These are phyloP conservation scores for Penicillium psychrofluorescens DNA, from an alignment of 495 filamentous ascomycete species.

Conservation along the genomic window DNA sequence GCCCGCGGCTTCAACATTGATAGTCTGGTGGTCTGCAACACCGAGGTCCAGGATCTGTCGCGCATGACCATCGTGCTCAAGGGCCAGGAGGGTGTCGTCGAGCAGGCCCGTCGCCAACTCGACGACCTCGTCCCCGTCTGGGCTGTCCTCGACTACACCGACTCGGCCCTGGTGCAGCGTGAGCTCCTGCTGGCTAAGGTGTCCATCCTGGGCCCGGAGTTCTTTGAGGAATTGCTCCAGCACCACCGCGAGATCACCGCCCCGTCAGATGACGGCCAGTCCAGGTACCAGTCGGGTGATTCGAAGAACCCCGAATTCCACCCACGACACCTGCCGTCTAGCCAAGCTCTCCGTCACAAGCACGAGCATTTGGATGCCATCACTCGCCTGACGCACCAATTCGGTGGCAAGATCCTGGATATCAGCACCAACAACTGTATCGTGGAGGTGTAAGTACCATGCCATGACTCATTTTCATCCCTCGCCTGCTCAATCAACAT, in stretches of 20 bases:
- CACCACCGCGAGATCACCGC: constrained; percentile 77
- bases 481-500: background rate
- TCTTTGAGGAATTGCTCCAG: constrained; percentile 90
- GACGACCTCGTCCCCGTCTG: constrained; percentile 97
- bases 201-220: constrained; percentile 91
- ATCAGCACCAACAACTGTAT: constrained; percentile 98
- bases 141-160: constrained; percentile 95
- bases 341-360: constrained; percentile 88
- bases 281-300: constrained; percentile 20
- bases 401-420: constrained; percentile 93
- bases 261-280: constrained; percentile 25
- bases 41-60: constrained; percentile 92
- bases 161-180: constrained; percentile 87
- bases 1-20: constrained; percentile 99
- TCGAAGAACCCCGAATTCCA: constrained; percentile 56
- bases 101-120: constrained; percentile 91
- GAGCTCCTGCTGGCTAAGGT: constrained; percentile 95
- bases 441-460: constrained; percentile 79
- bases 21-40: constrained; percentile 93
- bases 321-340: constrained; percentile 72
- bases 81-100: constrained; percentile 93
- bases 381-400: constrained; percentile 93
- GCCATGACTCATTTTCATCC: background rate
- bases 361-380: constrained; percentile 94
- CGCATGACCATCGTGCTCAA: constrained; percentile 98